Conservation (phyloP, 306 rosid genomes). For the Dalbergia cultrata region DNA sequence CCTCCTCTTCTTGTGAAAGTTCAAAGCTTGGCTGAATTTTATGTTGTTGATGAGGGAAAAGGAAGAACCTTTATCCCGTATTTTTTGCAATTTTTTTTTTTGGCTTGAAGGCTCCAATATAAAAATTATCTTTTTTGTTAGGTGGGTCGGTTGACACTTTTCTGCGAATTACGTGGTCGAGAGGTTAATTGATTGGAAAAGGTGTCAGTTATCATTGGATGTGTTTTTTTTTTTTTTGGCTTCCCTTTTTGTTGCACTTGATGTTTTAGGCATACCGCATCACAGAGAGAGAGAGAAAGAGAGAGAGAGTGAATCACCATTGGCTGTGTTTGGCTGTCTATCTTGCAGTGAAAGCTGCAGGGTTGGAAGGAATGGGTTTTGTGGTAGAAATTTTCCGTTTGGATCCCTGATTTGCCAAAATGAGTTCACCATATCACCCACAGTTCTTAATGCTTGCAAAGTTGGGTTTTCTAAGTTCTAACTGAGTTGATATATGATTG, state of each 20-base stretch:
- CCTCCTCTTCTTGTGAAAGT: not conserved
- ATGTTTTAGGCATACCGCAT: slow-evolving; percentile 29
- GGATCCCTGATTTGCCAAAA: slow-evolving; percentile 38
- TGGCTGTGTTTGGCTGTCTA: slow-evolving; percentile 46
- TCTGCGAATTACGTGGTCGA: slow-evolving; percentile 28
- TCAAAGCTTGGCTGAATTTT: slow-evolving; percentile 26
- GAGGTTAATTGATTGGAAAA: slow-evolving; percentile 29
- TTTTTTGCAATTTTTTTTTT: slow-evolving; percentile 46
- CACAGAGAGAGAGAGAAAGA: slow-evolving; percentile 38
- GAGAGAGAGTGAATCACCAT: slow-evolving; percentile 40
- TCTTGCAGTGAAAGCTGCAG: slow-evolving; percentile 35
- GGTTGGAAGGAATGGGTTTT: slow-evolving; percentile 35
- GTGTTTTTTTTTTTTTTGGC: slow-evolving; percentile 27
- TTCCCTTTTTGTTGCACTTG: slow-evolving; percentile 31
- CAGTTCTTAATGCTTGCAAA: slow-evolving; percentile 41
- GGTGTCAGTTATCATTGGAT: slow-evolving; percentile 20
- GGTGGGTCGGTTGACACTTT: slow-evolving; percentile 35
- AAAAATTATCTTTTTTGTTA: slow-evolving; percentile 21
- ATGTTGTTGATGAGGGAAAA: slow-evolving; percentile 16
- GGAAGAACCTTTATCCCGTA: not conserved
- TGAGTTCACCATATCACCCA: slow-evolving; percentile 34
- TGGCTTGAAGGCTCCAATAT: slow-evolving; percentile 1
- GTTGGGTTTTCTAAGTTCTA: slow-evolving; percentile 38
- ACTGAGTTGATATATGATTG: slow-evolving; percentile 45
- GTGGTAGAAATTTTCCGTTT: not conserved